These are phyloP conservation scores for Atkinsonella texensis DNA, from an alignment of 2,329 filamentous ascomycete genomes.

Conservation along the genomic window DNA sequence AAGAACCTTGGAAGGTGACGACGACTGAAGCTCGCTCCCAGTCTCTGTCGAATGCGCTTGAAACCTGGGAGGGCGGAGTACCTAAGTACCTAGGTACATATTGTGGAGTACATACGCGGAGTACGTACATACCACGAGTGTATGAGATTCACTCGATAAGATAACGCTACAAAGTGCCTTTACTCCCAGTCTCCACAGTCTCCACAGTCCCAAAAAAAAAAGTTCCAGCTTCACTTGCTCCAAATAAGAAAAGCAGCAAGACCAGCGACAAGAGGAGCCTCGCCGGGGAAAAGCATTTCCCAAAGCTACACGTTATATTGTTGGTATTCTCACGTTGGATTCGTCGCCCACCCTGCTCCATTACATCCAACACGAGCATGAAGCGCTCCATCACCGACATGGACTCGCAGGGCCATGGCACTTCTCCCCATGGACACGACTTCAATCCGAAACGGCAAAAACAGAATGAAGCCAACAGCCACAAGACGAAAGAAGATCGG, in stretches of 20 bases:
- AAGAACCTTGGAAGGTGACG: not conserved
- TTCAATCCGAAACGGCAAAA: constrained; percentile 21
- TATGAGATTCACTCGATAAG: not conserved
- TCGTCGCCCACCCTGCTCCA: not conserved
- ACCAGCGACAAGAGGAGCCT: not conserved
- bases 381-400: constrained; percentile 21
- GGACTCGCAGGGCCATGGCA: constrained; percentile 8
- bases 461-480: constrained; percentile 21
- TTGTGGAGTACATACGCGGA: too few species aligned
- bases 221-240: not conserved
- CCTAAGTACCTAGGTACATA: too few species aligned
- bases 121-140: too few species aligned
- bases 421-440: constrained; percentile 3
- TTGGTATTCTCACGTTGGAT: not conserved
- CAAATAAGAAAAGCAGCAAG: not conserved
- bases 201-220: not conserved
- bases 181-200: not conserved
- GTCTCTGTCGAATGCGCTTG: too few species aligned
- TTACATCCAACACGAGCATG: constrained; percentile 14
- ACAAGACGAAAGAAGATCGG: constrained; percentile 32
- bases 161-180: not conserved
- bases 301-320: not conserved
- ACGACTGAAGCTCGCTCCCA: too few species aligned
- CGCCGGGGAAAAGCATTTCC: not conserved
- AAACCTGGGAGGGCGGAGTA: too few species aligned